Evolutionary conservation across 192 early-diverging fungal species (phyloP).

Genomic region (Irineochytrium annulatum): DNA sequence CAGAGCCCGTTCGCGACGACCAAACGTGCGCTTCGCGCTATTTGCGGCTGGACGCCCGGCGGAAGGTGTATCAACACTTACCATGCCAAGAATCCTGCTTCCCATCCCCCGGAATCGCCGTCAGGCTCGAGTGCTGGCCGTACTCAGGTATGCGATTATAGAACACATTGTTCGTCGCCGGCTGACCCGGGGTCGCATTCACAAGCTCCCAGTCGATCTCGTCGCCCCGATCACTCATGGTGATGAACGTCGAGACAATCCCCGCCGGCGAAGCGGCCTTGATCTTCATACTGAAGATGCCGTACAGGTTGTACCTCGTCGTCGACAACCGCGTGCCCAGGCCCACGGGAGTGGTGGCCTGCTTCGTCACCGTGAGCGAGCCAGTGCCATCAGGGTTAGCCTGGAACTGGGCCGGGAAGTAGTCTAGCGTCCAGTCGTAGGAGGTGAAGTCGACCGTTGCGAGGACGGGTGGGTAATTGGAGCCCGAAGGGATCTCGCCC

Average conservation of each 20-base stretch:
- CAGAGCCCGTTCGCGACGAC: neutral
- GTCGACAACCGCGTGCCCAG: conserved; percentile 11
- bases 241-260: conserved; percentile 30
- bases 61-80: no score
- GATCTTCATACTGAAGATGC: conserved; percentile 21
- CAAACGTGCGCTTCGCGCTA: neutral
- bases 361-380: neutral
- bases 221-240: conserved; percentile 28
- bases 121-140: neutral
- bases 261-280: conserved; percentile 7
- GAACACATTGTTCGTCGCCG: conserved; percentile 33
- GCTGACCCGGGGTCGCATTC: conserved; percentile 6
- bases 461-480: neutral
- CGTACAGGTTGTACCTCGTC: conserved; percentile 29
- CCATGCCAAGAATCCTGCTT: no score
- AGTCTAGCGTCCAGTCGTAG: neutral
- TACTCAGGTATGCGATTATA: conserved; percentile 25
- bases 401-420: neutral
- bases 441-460: neutral
- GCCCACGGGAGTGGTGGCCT: conserved; percentile 2
- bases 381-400: neutral
- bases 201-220: conserved; percentile 43
- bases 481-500: neutral
- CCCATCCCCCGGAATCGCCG: neutral
- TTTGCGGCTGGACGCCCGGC: no score